Evolutionary conservation across 495 filamentous ascomycete species (phyloP), one percentile per base, ranked within the genome.

Genomic region (Hyaloscypha bicolor): DNA sequence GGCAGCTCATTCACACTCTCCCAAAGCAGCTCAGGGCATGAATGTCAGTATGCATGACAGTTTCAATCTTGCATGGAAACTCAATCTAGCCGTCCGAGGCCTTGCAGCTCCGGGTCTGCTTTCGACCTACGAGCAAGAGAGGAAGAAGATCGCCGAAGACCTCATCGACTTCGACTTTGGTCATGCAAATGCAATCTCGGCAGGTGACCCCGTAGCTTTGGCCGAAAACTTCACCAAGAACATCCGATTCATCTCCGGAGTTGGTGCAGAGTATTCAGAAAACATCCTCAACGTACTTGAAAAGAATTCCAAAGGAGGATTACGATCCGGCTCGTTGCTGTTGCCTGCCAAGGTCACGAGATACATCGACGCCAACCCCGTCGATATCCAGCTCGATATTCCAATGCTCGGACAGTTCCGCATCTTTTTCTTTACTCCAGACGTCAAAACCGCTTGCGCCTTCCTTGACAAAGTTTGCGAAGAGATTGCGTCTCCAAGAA

Each of bases 21-120:
- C 90, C 0, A 90, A 90, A 72, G 88, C 88, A 0, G 90, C 88
- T 0, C 90, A 91, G 72, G 89, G 90, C 6, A 88, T 91, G 87
- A 92, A 92, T 57, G 83, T 89, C 53, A 83, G 80, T 51, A 80
- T 88, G 79, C 83, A 85, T 56, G 86, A 88, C 72, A 76, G 80
- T 0, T 78, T 81, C 72, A 93, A 93, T 64, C 85, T 93, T 45
- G 90, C 90, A 21, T 93, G 91, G 91, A 93, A 94, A 76, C 80
- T 94, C 9, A 88, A 85, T 3, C 78, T 84, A 33, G 82, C 93
- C 0, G 74, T 92, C n/a, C 82, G 78, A 25, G 88, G 87, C 12
- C 77, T 83, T 37, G 86, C 89, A 4, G 65, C 71, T 9, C 83
- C 83, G 1, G 80, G 79, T 4, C 71, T 93, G 3, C 78, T 93